Evolutionary conservation across 495 filamentous ascomycete species (phyloP), one percentile per base, ranked within the genome.

Genomic region (Friedmanniomyces endolithicus): DNA sequence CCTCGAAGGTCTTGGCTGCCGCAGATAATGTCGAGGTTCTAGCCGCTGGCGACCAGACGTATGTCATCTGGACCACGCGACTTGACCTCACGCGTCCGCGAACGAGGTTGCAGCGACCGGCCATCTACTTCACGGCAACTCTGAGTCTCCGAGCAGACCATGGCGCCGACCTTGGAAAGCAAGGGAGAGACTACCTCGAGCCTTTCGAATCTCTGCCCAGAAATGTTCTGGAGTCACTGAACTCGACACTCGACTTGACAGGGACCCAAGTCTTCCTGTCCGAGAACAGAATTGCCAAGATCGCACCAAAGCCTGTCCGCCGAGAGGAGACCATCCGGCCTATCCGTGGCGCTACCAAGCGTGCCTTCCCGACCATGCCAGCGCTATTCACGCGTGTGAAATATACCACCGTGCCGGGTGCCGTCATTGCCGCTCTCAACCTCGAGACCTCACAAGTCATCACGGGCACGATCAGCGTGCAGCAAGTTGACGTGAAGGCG

Each of bases 91-190:
- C 45, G 8, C 50, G 61, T 17, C 61, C 61, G 14, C 53, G 49
- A 27, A 50, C 44, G 14, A 40, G 57, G 24, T 49, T 63, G 7
- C 61, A 63, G 25, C 48, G 51, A 20, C 57, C 61, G 6, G 61
- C 61, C 1, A 48, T 63, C 11, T 63, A 63, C 40, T 63, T 63
- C 40, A 53, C 61, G 12, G 61, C 57, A 0, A 39, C 46, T 48
- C 24, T 63, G 19, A 46, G 11, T 11, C n/a, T 63, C 17, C 43
- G 27, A 35, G 3, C 1, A 11, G 25, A 29, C 11, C n/a, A 19
- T 48, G 6, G 25, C n/a, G 44, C 17, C 11, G 19, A 12, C 19
- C 27, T 22, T 1, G n/a, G 14, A 24, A 44, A 40, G 11, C 1
- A 11, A 1, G 22, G 17, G 1, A 25, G 17, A 19, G 52, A 51